These are phyloP conservation scores for Apiospora pterosperma DNA, from an alignment of 2,329 filamentous ascomycete genomes.

Conservation along the genomic window DNA sequence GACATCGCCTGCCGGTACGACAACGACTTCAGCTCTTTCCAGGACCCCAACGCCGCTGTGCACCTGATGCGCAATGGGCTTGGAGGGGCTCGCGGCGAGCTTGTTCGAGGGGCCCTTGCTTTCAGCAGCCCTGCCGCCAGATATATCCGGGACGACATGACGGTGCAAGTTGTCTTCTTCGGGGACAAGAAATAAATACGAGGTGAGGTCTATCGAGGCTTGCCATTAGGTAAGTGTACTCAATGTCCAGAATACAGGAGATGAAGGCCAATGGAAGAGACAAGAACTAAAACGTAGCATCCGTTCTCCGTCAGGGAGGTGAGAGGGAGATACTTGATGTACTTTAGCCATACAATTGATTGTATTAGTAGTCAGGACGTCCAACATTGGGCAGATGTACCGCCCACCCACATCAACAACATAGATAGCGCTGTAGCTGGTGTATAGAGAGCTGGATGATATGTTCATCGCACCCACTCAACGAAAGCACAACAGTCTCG, in stretches of 20 bases:
- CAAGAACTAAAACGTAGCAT: not conserved
- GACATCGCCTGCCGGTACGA: slow-evolving; percentile 22
- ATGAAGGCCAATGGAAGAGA: not conserved
- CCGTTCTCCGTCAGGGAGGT: not conserved
- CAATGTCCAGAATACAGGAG: no score
- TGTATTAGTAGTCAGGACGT: not conserved
- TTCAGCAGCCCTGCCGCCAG: slow-evolving; percentile 68
- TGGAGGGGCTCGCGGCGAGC: slow-evolving; percentile 70
- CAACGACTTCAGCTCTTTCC: slow-evolving; percentile 66
- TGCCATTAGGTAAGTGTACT: not conserved
- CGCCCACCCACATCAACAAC: no score
- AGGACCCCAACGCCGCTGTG: slow-evolving; percentile 78
- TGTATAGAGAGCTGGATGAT: no score
- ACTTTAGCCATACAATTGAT: not conserved
- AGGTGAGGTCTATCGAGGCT: not conserved
- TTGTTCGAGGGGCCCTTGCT: slow-evolving; percentile 70
- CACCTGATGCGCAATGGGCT: slow-evolving; percentile 79
- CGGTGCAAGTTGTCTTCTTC: slow-evolving; percentile 80
- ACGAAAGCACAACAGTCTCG: no score
- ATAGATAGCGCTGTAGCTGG: no score
- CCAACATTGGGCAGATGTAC: no score
- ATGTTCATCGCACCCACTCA: no score
- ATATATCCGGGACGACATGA: slow-evolving; percentile 66
- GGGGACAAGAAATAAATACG: not conserved
- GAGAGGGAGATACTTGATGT: not conserved